Evolutionary conservation across 2,329 filamentous ascomycete genomes (phyloP).

Genomic region (Colletotrichum theobromicola): DNA sequence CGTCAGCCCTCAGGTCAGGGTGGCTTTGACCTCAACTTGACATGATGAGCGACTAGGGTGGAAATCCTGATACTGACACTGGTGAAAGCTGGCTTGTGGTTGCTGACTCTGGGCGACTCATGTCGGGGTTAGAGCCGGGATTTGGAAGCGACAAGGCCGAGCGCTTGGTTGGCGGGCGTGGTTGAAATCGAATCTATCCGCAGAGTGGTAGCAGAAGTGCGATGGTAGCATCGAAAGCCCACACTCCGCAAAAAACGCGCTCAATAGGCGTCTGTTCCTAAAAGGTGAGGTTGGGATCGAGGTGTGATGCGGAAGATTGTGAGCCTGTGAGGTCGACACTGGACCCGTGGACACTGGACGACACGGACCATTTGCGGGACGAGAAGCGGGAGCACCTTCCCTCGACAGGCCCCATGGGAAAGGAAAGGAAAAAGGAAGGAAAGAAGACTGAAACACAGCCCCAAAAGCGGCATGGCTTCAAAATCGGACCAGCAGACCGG

Average conservation of each 20-base stretch:
- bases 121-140: not conserved
- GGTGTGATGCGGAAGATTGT: not conserved
- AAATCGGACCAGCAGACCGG: conserved; percentile 7
- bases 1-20: not conserved
- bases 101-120: not conserved
- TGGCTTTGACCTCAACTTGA: conserved; percentile 3
- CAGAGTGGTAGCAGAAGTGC: not conserved
- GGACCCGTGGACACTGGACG: not conserved
- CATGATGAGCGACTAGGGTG: not conserved
- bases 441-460: conserved; percentile 6
- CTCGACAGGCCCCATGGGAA: not conserved
- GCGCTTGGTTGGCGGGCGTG: not conserved
- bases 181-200: not conserved
- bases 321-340: not conserved
- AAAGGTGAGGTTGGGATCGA: not conserved
- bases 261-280: not conserved
- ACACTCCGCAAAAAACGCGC: not conserved
- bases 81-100: not conserved
- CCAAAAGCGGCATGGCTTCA: conserved; percentile 1
- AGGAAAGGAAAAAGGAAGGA: not conserved
- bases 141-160: not conserved
- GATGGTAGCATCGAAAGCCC: not conserved
- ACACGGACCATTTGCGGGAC: not conserved
- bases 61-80: not conserved
- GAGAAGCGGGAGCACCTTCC: not conserved